Evolutionary conservation across 2,329 filamentous ascomycete species (phyloP).

Genomic region (Zasmidium citrigriseum): DNA sequence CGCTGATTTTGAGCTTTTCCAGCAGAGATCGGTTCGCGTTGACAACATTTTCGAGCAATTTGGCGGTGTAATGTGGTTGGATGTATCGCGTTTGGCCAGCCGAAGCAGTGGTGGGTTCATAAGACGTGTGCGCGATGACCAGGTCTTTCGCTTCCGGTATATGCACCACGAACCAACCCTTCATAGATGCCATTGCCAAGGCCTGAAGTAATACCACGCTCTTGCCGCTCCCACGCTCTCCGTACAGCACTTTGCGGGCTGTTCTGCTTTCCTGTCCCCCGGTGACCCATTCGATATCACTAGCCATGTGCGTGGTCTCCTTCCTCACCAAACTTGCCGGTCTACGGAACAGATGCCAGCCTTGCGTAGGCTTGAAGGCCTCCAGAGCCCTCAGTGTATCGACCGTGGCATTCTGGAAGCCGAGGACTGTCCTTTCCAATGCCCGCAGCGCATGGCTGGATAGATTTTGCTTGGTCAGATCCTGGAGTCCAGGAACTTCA

Average conservation of each 20-base stretch:
- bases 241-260: slow-evolving; percentile 68
- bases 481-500: slow-evolving; percentile 67
- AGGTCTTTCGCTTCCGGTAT: slow-evolving; percentile 90
- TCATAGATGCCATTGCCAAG: slow-evolving; percentile 76
- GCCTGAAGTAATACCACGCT: slow-evolving; percentile 83
- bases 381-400: slow-evolving; percentile 81
- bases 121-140: slow-evolving; percentile 77
- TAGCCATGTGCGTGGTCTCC: slow-evolving; percentile 73
- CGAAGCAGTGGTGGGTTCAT: slow-evolving; percentile 65
- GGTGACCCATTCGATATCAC: slow-evolving; percentile 38
- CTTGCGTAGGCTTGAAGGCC: slow-evolving; percentile 88
- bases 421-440: slow-evolving; percentile 66
- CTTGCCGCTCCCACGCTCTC: slow-evolving; percentile 77
- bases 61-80: slow-evolving; percentile 76
- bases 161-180: slow-evolving; percentile 85
- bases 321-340: slow-evolving; percentile 77
- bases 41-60: slow-evolving; percentile 70
- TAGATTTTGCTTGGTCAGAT: slow-evolving; percentile 45
- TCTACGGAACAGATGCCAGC: slow-evolving; percentile 81
- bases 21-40: slow-evolving; percentile 72
- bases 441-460: slow-evolving; percentile 42
- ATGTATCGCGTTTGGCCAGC: slow-evolving; percentile 60
- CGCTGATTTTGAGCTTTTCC: slow-evolving; percentile 50
- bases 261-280: slow-evolving; percentile 48
- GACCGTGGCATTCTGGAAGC: slow-evolving; percentile 68